Evolutionary conservation across 73 alveolate species (phyloP).

Genomic region (Tetrahymena elliotti): DNA sequence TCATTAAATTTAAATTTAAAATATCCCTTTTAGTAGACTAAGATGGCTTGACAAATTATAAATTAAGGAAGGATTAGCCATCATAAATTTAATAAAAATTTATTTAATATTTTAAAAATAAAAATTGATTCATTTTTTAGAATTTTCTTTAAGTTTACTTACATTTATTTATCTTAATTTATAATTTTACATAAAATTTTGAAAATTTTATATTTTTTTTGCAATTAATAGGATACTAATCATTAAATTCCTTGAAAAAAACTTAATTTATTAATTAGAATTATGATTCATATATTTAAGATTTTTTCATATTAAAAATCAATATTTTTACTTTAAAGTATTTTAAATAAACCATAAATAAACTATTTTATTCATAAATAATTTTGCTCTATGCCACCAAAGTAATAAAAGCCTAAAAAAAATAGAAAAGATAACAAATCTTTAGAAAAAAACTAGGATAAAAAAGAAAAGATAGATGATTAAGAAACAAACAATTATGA

Average conservation of each 20-base stretch:
- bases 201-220: too few species aligned
- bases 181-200: neutral
- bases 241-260: too few species aligned
- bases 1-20: too few species aligned
- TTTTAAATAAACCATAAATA: neutral
- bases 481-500: neutral
- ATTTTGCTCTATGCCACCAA: neutral
- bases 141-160: neutral
- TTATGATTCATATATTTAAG: neutral
- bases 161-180: neutral
- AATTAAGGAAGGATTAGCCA: too few species aligned
- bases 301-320: neutral
- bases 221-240: neutral
- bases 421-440: neutral
- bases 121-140: neutral
- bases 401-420: neutral
- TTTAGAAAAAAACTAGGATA: neutral
- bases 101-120: too few species aligned
- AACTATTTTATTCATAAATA: neutral
- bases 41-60: too few species aligned
- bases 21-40: too few species aligned
- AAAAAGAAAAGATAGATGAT: neutral
- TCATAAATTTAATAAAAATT: too few species aligned
- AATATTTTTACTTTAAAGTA: neutral
- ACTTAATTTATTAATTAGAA: neutral